Percentiles rank a stretch among this genome's conserved stretches.
Conservation (phyloP, 352 stramenopile genomes). For the Elongisporangium anandrum region DNA sequence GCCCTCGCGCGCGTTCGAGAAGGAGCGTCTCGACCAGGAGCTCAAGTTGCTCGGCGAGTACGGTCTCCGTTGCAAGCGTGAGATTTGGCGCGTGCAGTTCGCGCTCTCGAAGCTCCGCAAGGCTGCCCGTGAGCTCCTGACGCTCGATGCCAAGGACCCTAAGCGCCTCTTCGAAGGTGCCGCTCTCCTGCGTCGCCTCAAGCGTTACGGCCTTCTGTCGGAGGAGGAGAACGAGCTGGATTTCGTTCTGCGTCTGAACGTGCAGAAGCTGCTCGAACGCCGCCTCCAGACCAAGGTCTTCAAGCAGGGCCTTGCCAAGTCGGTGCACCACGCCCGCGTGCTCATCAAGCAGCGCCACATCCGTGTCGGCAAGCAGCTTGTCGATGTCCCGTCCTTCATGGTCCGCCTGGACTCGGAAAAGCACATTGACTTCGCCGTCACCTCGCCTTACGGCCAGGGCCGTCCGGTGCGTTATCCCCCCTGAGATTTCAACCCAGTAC, state of each 20-base stretch:
- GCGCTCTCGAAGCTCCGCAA: conserved; percentile 99
- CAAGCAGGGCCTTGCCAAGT: conserved; percentile 99
- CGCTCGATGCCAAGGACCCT: conserved; percentile 97
- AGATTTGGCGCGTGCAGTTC: conserved; percentile 99
- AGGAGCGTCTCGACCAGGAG: conserved; percentile 99
- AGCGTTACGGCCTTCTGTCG: conserved; percentile 94
- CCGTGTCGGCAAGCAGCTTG: conserved; percentile 97
- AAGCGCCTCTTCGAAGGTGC: conserved; percentile 99
- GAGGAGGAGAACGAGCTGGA: conserved; percentile 99
- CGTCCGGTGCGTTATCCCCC: conserved; percentile 55
- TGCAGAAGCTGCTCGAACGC: conserved; percentile 98
- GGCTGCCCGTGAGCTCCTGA: conserved; percentile 96
- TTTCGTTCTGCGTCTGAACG: conserved; percentile 97
- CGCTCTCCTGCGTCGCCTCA: conserved; percentile 96
- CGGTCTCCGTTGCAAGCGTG: conserved; percentile 98
- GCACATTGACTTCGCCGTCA: conserved; percentile 99
- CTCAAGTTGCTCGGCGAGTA: conserved; percentile 99
- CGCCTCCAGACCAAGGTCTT: conserved; percentile 98
- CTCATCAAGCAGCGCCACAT: conserved; percentile 99
- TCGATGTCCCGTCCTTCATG: conserved; percentile 99
- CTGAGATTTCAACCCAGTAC: not conserved
- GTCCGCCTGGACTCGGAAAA: conserved; percentile 98
- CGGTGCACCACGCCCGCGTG: conserved; percentile 98
- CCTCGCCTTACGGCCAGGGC: conserved; percentile 97
- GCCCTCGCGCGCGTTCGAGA: conserved; percentile 98